A percentile compares a stretch with the other conserved stretches of the same genome.
Conservation (phyloP, 2,329 filamentous ascomycete species). For the Fusarium sp. region DNA sequence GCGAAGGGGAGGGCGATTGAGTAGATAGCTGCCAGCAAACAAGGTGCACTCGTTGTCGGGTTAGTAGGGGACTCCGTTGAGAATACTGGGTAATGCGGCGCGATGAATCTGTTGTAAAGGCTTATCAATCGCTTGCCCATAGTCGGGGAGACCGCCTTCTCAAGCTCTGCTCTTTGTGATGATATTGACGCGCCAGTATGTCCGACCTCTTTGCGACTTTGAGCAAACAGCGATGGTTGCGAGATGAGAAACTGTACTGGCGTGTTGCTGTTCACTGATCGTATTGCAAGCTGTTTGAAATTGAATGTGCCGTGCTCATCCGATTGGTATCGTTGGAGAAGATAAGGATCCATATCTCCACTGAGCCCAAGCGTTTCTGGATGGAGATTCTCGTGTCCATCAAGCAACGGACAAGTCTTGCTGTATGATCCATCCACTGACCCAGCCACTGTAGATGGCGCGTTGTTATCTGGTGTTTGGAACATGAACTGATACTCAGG, state of each 20-base stretch:
- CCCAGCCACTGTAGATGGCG: fast-evolving
- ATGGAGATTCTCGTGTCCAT: neutral
- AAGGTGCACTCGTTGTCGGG: neutral
- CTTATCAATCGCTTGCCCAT: neutral
- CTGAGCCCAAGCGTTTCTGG: neutral
- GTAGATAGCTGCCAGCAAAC: neutral
- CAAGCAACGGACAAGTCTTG: fast-evolving
- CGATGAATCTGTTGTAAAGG: neutral
- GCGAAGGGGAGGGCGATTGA: neutral
- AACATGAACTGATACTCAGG: conserved; percentile 2
- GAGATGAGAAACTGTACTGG: neutral
- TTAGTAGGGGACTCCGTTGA: neutral
- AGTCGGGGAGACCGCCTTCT: neutral
- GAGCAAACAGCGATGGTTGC: neutral
- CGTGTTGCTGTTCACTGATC: neutral
- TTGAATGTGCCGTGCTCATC: neutral
- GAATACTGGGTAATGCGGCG: neutral
- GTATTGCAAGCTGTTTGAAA: neutral
- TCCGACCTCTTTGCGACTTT: neutral
- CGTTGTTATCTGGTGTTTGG: neutral
- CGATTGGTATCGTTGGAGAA: neutral
- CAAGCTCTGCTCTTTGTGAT: neutral
- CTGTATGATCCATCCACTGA: neutral
- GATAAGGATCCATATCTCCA: conserved; percentile 2
- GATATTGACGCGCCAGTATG: neutral